Conservation (phyloP, 805 yeast species). For the Metschnikowia cubensis region DNA sequence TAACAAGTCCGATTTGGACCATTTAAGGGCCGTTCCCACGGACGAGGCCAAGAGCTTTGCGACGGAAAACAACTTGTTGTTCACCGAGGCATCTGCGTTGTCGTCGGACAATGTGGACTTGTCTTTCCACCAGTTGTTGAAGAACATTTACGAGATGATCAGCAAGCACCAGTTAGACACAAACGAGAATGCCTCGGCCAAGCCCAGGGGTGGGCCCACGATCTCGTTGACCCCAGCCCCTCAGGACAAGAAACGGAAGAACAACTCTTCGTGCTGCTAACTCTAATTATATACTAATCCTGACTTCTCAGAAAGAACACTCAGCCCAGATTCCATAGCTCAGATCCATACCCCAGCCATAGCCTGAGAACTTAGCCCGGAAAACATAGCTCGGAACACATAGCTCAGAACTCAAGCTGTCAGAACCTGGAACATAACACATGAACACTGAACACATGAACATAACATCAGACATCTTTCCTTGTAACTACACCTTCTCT, state of each 20-base stretch:
- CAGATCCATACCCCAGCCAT: too few species aligned
- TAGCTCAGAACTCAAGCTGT: too few species aligned
- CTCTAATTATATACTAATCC: neutral
- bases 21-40: constrained; percentile 93
- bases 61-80: constrained; percentile 82
- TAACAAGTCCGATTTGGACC: constrained; percentile 86
- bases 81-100: constrained; percentile 94
- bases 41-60: constrained; percentile 96
- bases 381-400: too few species aligned
- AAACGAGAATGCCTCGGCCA: constrained; percentile 62
- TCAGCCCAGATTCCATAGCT: too few species aligned
- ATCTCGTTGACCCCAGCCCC: constrained; percentile 92
- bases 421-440: too few species aligned
- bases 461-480: too few species aligned
- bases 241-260: constrained; percentile 62
- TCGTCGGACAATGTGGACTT: constrained; percentile 92
- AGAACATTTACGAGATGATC: constrained; percentile 92
- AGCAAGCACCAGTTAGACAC: constrained; percentile 88
- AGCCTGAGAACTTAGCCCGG: too few species aligned
- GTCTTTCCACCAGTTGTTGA: constrained; percentile 89
- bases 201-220: constrained; percentile 77
- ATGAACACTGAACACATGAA: too few species aligned
- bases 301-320: too few species aligned
- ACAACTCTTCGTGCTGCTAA: constrained; percentile 68
- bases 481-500: too few species aligned